phyloP scores from a whole-genome alignment of 495 filamentous ascomycete genomes.

The Aspergillus avenaceus region DNA sequence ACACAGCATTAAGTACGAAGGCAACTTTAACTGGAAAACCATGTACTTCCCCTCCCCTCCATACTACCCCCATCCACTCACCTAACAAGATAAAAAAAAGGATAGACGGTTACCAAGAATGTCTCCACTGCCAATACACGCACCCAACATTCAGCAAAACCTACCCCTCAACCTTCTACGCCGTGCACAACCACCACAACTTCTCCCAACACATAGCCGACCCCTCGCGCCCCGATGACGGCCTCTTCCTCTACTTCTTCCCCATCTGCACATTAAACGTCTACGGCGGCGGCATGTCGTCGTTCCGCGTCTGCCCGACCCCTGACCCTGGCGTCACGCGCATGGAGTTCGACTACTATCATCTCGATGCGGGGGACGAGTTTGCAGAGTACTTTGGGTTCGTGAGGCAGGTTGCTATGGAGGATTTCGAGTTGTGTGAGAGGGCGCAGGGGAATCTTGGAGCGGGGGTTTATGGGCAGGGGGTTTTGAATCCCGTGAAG shows the following conservation, averaged over 20 bases:
- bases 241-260: slow-evolving; percentile 59
- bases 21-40: slow-evolving; percentile 61
- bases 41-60: slow-evolving; percentile 39
- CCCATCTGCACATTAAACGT: slow-evolving; percentile 59
- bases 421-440: slow-evolving; percentile 59
- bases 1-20: slow-evolving; percentile 53
- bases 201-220: slow-evolving; percentile 58
- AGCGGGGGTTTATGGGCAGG: slow-evolving; percentile 54
- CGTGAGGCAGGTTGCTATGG: slow-evolving; percentile 55
- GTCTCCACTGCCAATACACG: slow-evolving; percentile 60
- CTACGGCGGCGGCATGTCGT: slow-evolving; percentile 58
- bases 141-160: slow-evolving; percentile 56
- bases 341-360: slow-evolving; percentile 64
- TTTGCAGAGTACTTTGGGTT: slow-evolving; percentile 60
- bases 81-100: slow-evolving; percentile 17
- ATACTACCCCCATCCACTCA: neutral
- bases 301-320: slow-evolving; percentile 55
- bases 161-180: slow-evolving; percentile 57
- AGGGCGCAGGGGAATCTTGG: slow-evolving; percentile 53
- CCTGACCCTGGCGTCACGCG: slow-evolving; percentile 48
- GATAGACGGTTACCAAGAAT: slow-evolving; percentile 62
- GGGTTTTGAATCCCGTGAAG: slow-evolving; percentile 54
- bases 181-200: slow-evolving; percentile 52
- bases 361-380: slow-evolving; percentile 47
- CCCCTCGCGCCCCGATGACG: slow-evolving; percentile 50